Evolutionary conservation across 1,284 basidiomycete species (phyloP).

Genomic region (Wolfiporia cocos): DNA sequence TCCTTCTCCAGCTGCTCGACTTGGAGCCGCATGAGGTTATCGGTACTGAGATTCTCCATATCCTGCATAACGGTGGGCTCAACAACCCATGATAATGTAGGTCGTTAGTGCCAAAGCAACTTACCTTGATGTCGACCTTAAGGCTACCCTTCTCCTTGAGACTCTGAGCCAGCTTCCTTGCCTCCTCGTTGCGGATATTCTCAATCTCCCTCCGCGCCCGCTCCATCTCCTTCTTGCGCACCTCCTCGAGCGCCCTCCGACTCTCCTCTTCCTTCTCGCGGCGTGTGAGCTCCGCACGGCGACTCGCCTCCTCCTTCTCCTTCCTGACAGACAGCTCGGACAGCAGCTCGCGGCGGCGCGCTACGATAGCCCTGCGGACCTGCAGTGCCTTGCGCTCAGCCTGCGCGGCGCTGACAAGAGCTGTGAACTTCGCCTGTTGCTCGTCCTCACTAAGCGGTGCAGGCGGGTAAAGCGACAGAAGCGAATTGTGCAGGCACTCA

Average conservation of each 20-base stretch:
- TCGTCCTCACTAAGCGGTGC: slow-evolving; percentile 41
- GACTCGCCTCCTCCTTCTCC: slow-evolving; percentile 86
- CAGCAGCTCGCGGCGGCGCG: slow-evolving; percentile 82
- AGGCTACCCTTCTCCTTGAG: slow-evolving; percentile 82
- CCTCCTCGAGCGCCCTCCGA: slow-evolving; percentile 62
- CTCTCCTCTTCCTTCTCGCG: slow-evolving; percentile 74
- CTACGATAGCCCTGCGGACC: slow-evolving; percentile 77
- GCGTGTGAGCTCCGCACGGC: slow-evolving; percentile 68
- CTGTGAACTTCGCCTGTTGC: slow-evolving; percentile 45
- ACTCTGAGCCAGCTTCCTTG: slow-evolving; percentile 85
- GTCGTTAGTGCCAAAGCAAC: slow-evolving; percentile 19
- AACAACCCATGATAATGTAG: slow-evolving; percentile 1
- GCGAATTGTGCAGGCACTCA: slow-evolving; percentile 64
- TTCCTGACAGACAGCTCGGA: slow-evolving; percentile 83
- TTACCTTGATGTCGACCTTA: slow-evolving; percentile 79
- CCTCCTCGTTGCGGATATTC: slow-evolving; percentile 77
- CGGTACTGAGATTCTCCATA: slow-evolving; percentile 82
- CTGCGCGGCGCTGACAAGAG: slow-evolving; percentile 54
- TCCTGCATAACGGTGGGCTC: slow-evolving; percentile 51
- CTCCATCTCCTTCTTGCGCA: slow-evolving; percentile 71
- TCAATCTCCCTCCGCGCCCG: slow-evolving; percentile 82
- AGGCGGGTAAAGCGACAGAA: slow-evolving; percentile 45
- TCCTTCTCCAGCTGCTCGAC: slow-evolving; percentile 96
- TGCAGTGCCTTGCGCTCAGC: slow-evolving; percentile 74
- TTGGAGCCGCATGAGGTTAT: slow-evolving; percentile 86